These are phyloP conservation scores for Salix caprea DNA, from an alignment of 345 rosid genomes.

Conservation along the genomic window DNA sequence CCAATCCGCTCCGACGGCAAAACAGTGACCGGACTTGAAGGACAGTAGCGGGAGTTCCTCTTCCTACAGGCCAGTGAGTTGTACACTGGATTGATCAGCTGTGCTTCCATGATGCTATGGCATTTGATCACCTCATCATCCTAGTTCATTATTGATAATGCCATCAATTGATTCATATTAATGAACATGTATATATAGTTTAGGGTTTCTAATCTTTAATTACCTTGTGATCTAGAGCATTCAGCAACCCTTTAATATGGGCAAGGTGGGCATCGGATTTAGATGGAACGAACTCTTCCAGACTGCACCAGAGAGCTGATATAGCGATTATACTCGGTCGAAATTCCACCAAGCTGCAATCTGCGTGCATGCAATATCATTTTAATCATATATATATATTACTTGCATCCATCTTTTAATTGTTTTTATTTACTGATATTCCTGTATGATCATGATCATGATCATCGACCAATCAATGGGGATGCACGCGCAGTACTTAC, in stretches of 20 bases:
- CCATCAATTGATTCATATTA: too few species aligned
- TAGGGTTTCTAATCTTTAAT: too few species aligned
- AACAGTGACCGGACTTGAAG: conserved; percentile 61
- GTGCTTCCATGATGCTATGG: conserved; percentile 31
- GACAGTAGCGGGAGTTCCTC: conserved; percentile 13
- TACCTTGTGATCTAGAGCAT: conserved; percentile 32
- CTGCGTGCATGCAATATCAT: conserved; percentile 24
- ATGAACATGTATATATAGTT: neutral
- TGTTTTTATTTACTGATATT: too few species aligned
- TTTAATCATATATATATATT: too few species aligned
- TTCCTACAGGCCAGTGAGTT: neutral
- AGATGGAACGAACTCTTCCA: conserved; percentile 33
- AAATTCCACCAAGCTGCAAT: conserved; percentile 38
- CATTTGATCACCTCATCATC: conserved; percentile 33
- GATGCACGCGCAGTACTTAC: conserved; percentile 19
- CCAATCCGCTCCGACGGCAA: conserved; percentile 24
- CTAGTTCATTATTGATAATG: neutral
- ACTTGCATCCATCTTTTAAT: too few species aligned
- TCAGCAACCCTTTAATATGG: conserved; percentile 17
- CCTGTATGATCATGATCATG: neutral
- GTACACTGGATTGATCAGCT: conserved; percentile 7
- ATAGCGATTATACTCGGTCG: conserved; percentile 51
- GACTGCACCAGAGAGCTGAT: conserved; percentile 39
- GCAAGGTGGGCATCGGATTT: conserved; percentile 15
- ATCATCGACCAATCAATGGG: too few species aligned